These are phyloP conservation scores for Stemphylium vesicarium DNA, from an alignment of 2,329 filamentous ascomycete species.

Conservation along the genomic window DNA sequence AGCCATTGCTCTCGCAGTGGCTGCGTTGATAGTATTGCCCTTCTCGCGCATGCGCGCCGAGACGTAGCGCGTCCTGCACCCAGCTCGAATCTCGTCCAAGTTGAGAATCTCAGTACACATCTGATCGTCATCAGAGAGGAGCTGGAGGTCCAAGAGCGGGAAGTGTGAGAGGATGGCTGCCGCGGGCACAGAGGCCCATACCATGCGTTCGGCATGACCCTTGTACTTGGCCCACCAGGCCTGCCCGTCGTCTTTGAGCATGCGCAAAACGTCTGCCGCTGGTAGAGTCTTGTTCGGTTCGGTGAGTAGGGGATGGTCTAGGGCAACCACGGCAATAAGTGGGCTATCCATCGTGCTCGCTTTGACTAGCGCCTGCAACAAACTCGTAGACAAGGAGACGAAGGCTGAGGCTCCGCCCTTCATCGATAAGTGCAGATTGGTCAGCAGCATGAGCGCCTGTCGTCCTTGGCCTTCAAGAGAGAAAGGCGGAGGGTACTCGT, in stretches of 20 bases:
- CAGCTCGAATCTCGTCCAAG: neutral
- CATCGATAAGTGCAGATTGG: conserved; percentile 6
- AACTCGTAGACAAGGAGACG: conserved; percentile 9
- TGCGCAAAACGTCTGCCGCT: neutral
- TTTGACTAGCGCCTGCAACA: conserved; percentile 9
- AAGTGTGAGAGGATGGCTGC: neutral
- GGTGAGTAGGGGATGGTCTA: neutral
- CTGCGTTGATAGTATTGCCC: neutral
- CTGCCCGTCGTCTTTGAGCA: neutral
- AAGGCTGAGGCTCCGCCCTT: conserved; percentile 9
- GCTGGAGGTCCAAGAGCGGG: neutral
- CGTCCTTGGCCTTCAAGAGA: neutral
- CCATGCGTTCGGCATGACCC: conserved; percentile 4
- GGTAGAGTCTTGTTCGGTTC: neutral
- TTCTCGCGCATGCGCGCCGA: neutral
- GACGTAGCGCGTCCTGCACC: neutral
- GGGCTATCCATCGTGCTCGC: conserved; percentile 10
- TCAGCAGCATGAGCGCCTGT: neutral
- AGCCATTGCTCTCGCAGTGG: neutral
- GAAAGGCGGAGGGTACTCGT: conserved; percentile 8
- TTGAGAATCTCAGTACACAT: neutral
- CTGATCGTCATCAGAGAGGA: neutral
- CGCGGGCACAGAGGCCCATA: neutral
- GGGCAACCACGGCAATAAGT: neutral
- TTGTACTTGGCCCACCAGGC: conserved; percentile 10